Evolutionary conservation across 1,284 basidiomycete species (phyloP), one percentile per base, ranked within the genome.

Genomic region (Hemileia vastatrix): DNA sequence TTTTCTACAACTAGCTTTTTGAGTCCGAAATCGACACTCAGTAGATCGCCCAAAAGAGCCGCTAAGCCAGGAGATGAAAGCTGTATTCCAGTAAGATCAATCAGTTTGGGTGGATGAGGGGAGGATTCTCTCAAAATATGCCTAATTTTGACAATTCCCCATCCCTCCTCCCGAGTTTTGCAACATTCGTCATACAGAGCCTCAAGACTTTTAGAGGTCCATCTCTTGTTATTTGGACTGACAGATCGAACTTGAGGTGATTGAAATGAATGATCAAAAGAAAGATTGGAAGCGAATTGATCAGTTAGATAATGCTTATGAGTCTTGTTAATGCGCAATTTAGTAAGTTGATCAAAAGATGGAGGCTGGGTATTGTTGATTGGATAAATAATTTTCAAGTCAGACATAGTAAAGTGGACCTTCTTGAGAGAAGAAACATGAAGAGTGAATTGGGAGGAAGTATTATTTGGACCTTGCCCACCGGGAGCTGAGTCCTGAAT

Each of bases 11-110:
- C 84, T 23, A 93, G 77, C 68, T 89, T 90, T 40, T 85, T 80
- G 19, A 94, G 78, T 0, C 89, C 90, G 86, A 90, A 94, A 74
- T 93, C 89, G 64, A 93, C 85, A 5, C 84, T 84, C 64, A 95
- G 84, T 9, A 94, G 83, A 76, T 94, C 92, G 0, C 91, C 87
- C 21, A 96, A 79, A 9, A 90, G 85, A 24, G 86, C 84, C 0
- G 88, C 86, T 0, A 83, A 80, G 2, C 84, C 81, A 1, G 81
- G 76, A 0, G 83, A 86, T 18, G 45, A 33, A 5, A 95, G 79
- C 65, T 87, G 86, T 3, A 87, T 82, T 6, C 86, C 84, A 1
- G 87, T 87, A 2, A 91, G 79, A 74, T 90, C 86, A 15, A 90
- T 81, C 8, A 57, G 24, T 0, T 84, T 81, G 3, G 87, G 82